A percentile compares a stretch with the other conserved stretches of the same genome.
Conservation (phyloP, 805 yeast genomes). For the Jamesozyma jinghongensis region DNA sequence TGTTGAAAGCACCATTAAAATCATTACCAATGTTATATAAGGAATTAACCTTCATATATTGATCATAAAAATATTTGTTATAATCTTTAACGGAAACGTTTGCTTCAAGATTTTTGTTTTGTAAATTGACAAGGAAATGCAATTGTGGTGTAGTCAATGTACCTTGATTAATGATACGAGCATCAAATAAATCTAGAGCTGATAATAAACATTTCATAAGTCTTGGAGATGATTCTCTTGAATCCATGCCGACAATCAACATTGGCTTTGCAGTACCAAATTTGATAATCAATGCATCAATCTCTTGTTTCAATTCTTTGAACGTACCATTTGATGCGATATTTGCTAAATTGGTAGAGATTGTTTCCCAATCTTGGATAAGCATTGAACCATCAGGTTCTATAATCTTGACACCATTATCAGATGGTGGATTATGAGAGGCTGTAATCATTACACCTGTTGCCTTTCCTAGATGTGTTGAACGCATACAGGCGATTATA, state of each 20-base stretch:
- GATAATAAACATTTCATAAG: constrained; percentile 36
- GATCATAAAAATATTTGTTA: constrained; percentile 47
- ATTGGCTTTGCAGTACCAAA: constrained; percentile 27
- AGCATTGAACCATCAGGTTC: constrained; percentile 93
- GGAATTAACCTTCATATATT: constrained; percentile 16
- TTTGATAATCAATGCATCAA: neutral
- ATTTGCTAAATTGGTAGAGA: constrained; percentile 77
- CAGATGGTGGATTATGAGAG: constrained; percentile 86
- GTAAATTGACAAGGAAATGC: constrained; percentile 71
- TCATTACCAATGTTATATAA: constrained; percentile 9
- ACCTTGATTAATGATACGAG: constrained; percentile 47
- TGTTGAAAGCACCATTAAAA: constrained; percentile 6
- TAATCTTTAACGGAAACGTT: constrained; percentile 52
- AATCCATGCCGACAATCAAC: constrained; percentile 74
- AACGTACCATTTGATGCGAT: constrained; percentile 33
- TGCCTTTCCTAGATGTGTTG: constrained; percentile 57
- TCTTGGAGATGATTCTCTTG: constrained; percentile 71
- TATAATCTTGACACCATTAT: constrained; percentile 87
- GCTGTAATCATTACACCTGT: constrained; percentile 98
- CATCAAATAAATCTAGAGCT: constrained; percentile 53
- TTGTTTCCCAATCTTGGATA: constrained; percentile 70
- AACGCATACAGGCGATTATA: constrained; percentile 70
- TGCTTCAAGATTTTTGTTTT: constrained; percentile 34
- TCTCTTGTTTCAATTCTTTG: constrained; percentile 31
- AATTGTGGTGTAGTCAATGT: constrained; percentile 88